Evolutionary conservation across 2,329 filamentous ascomycete species (phyloP).

Genomic region (Alternaria dauci): DNA sequence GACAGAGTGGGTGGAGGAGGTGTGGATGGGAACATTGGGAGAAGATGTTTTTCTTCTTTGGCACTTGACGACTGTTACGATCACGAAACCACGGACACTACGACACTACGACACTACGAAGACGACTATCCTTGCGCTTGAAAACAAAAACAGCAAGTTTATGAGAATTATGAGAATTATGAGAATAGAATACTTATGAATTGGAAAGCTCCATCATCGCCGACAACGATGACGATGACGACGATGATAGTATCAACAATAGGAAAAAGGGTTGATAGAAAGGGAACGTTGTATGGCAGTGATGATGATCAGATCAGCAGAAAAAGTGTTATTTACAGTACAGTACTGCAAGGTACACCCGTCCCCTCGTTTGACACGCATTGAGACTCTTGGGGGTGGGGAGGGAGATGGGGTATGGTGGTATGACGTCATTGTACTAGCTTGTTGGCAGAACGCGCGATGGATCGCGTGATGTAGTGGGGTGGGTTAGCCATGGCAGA

Average conservation of each 20-base stretch:
- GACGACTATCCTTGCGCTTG: slow-evolving; percentile 23
- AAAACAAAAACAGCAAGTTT: slow-evolving; percentile 21
- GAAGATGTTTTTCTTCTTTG: no score
- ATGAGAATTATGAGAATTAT: slow-evolving; percentile 7
- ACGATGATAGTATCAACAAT: no score
- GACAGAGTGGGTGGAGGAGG: no score
- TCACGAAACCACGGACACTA: neutral
- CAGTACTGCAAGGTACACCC: slow-evolving; percentile 49
- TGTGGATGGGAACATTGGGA: no score
- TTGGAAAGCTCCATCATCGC: neutral
- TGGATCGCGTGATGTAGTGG: neutral
- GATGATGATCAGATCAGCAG: slow-evolving; percentile 26
- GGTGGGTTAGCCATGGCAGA: neutral
- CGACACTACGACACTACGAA: neutral
- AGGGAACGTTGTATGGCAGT: no score
- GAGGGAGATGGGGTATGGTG: no score
- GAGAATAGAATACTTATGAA: no score
- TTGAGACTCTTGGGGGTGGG: neutral
- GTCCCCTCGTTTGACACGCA: slow-evolving; percentile 5
- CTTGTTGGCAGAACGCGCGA: neutral
- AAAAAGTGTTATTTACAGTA: no score
- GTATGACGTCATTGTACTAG: neutral
- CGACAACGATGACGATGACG: slow-evolving; percentile 12
- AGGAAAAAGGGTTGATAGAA: no score
- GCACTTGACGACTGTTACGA: slow-evolving; percentile 28